A percentile compares a stretch with the other conserved stretches of the same genome.
phyloP scores from a whole-genome alignment of 257 asterid genomes.

The Ocimum tenuiflorum region DNA sequence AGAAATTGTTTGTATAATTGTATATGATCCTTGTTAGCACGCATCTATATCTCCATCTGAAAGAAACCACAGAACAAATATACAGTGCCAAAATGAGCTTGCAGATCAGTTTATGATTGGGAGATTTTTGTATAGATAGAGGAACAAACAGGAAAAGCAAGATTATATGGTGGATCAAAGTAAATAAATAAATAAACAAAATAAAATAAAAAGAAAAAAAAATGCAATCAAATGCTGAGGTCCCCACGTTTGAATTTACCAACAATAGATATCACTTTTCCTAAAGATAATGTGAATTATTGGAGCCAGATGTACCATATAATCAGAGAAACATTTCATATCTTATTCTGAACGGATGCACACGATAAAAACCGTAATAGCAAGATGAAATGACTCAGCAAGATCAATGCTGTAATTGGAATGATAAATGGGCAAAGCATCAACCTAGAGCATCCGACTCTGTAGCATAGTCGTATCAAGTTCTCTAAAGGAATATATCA shows the following conservation, averaged over 20 bases:
- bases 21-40: background rate
- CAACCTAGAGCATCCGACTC: constrained; percentile 3
- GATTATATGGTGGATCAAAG: background rate
- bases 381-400: constrained; percentile 7
- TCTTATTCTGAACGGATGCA: constrained; percentile 15
- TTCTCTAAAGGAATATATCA: constrained; percentile 16
- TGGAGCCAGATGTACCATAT: constrained; percentile 22
- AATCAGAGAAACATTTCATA: constrained; percentile 16
- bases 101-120: background rate
- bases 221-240: constrained; percentile 12
- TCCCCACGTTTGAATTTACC: constrained; percentile 13
- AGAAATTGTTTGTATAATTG: background rate
- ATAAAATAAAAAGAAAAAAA: background rate
- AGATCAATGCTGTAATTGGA: background rate
- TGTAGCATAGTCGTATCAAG: constrained; percentile 13
- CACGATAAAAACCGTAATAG: constrained; percentile 5
- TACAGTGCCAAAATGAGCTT: constrained; percentile 1
- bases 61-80: constrained; percentile 12
- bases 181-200: too few relatives aligned
- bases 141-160: constrained; percentile 1
- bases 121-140: constrained; percentile 5
- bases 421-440: constrained; percentile 1
- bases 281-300: constrained; percentile 24
- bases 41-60: background rate
- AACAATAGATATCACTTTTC: constrained; percentile 8